Evolutionary conservation across 2,329 filamentous ascomycete species (phyloP).

Genomic region (Trichoderma breve): DNA sequence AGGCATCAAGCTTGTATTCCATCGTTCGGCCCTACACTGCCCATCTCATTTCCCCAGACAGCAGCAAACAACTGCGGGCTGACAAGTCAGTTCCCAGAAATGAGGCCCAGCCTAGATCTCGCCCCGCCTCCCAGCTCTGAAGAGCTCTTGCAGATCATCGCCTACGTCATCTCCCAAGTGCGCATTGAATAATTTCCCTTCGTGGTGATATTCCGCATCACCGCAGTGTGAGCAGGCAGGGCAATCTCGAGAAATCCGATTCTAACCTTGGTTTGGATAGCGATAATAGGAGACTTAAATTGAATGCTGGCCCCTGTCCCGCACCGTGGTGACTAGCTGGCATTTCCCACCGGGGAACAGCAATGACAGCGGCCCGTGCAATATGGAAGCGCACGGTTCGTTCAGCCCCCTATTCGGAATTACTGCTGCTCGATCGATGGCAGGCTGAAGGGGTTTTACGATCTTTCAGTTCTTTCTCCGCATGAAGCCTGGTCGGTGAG

Average conservation of each 20-base stretch:
- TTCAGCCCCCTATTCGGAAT: conserved; percentile 5
- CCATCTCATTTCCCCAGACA: background rate
- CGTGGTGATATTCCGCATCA: background rate
- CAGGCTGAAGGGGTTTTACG: background rate
- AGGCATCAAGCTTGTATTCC: background rate
- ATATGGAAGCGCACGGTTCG: conserved; percentile 3
- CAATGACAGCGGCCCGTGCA: background rate
- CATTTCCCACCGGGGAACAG: background rate
- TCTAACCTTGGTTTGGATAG: background rate
- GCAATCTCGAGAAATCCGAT: conserved; percentile 12
- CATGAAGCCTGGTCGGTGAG: background rate
- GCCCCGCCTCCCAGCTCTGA: conserved; percentile 6
- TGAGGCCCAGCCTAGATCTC: conserved; percentile 3
- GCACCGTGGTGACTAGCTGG: background rate
- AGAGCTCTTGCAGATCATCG: background rate
- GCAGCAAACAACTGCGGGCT: background rate
- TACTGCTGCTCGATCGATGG: background rate
- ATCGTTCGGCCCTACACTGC: background rate
- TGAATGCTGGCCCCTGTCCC: background rate
- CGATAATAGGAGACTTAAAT: background rate
- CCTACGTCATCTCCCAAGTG: background rate
- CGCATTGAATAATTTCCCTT: conserved; percentile 6
- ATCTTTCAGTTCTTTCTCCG: conserved; percentile 1
- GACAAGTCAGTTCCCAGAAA: conserved; percentile 17
- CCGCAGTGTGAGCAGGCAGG: background rate